These are phyloP conservation scores for Diutina siamensis DNA, from an alignment of 1,139 yeast genomes.

Conservation along the genomic window DNA sequence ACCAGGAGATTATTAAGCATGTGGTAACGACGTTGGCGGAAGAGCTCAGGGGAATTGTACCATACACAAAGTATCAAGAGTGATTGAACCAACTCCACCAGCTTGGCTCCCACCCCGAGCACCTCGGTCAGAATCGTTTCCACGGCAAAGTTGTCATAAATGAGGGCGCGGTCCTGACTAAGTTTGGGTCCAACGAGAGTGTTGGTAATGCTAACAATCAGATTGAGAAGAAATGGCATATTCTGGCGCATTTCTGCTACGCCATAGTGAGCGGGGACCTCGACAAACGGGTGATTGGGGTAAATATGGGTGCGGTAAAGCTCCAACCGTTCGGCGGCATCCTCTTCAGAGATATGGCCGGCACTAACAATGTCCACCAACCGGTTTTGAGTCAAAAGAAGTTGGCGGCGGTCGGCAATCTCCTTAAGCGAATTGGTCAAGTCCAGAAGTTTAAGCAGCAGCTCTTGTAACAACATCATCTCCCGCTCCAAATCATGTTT, in stretches of 20 bases:
- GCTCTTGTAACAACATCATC: slow-evolving; percentile 19
- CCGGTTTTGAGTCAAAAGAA: slow-evolving; percentile 15
- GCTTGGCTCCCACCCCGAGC: slow-evolving; percentile 61
- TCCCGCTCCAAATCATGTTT: slow-evolving; percentile 28
- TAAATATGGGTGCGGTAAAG: slow-evolving; percentile 31
- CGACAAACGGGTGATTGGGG: slow-evolving; percentile 41
- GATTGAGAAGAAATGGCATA: slow-evolving; percentile 51
- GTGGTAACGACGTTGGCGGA: slow-evolving; percentile 69
- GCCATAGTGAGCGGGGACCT: slow-evolving; percentile 30
- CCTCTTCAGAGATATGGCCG: slow-evolving; percentile 36
- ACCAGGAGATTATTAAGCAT: slow-evolving; percentile 55
- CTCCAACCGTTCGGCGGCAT: slow-evolving; percentile 36
- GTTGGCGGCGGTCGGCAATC: slow-evolving; percentile 28
- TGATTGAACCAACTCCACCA: slow-evolving; percentile 54
- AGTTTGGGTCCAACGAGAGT: slow-evolving; percentile 11
- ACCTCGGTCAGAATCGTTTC: slow-evolving; percentile 50
- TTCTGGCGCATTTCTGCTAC: slow-evolving; percentile 36
- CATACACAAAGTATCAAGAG: slow-evolving; percentile 54
- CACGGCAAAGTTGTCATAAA: slow-evolving; percentile 48
- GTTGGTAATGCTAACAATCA: slow-evolving; percentile 55
- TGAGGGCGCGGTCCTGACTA: slow-evolving; percentile 18
- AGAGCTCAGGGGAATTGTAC: slow-evolving; percentile 79
- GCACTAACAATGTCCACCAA: slow-evolving; percentile 32
- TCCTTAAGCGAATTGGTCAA: slow-evolving; percentile 26
- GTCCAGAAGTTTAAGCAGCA: slow-evolving; percentile 14